phyloP scores from a whole-genome alignment of 2,329 filamentous ascomycete species.

The Exophiala dermatitidis region DNA sequence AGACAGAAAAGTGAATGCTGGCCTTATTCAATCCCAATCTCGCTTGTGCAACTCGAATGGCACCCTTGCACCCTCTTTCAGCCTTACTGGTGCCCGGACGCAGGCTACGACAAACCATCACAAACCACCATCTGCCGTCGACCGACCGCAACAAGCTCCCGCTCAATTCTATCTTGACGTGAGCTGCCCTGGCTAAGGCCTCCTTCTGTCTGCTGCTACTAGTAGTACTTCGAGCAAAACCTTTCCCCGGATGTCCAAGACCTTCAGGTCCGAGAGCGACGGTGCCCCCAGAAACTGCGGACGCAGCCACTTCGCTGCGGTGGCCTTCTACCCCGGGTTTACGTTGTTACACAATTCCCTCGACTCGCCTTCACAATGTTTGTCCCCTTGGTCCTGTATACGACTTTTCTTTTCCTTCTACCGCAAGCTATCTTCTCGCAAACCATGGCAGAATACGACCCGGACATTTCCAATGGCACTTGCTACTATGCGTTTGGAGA shows the following conservation, averaged over 20 bases:
- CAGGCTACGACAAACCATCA: not conserved
- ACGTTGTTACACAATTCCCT: constrained; percentile 6
- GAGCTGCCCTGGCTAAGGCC: too few species aligned
- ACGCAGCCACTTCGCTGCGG: too few species aligned
- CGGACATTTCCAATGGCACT: constrained; percentile 25
- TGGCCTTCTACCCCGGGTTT: too few species aligned
- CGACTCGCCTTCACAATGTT: constrained; percentile 1
- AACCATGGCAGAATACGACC: constrained; percentile 17
- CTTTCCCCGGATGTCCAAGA: too few species aligned
- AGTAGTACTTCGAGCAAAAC: too few species aligned
- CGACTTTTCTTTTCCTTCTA: not conserved
- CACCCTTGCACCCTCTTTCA: not conserved
- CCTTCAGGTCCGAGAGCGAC: too few species aligned
- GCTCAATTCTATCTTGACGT: too few species aligned
- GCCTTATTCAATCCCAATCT: not conserved
- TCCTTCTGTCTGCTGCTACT: too few species aligned
- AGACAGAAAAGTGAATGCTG: not conserved
- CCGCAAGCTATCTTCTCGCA: not conserved
- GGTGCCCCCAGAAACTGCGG: too few species aligned
- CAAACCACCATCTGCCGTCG: too few species aligned
- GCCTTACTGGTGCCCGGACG: not conserved
- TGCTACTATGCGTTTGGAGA: constrained; percentile 22
- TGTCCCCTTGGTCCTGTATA: not conserved
- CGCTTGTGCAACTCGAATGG: not conserved
- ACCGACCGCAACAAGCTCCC: too few species aligned